Evolutionary conservation across 2,329 filamentous ascomycete genomes (phyloP).

Genomic region (Bipolaris bicolor): DNA sequence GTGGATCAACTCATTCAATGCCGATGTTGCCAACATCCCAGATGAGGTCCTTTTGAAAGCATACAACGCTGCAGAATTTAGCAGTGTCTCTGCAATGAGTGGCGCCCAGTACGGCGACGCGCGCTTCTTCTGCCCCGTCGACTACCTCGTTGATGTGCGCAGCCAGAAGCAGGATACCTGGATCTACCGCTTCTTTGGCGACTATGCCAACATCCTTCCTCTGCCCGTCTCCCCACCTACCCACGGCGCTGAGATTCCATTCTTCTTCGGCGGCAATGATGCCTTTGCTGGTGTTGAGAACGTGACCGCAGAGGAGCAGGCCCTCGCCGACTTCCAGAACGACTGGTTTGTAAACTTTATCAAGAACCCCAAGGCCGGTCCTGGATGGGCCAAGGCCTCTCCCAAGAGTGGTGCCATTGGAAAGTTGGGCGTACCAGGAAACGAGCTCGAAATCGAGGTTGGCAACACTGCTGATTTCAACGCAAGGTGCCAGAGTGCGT

Average conservation of each 20-base stretch:
- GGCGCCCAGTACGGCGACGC: conserved; percentile 55
- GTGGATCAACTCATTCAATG: conserved; percentile 55
- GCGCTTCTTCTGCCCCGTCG: conserved; percentile 53
- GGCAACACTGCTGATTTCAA: conserved; percentile 45
- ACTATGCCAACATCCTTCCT: conserved; percentile 42
- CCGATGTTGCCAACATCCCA: conserved; percentile 50
- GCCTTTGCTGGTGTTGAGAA: conserved; percentile 45
- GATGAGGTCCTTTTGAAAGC: conserved; percentile 41
- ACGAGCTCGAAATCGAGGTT: conserved; percentile 40
- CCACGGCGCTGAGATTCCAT: conserved; percentile 53
- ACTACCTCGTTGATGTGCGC: conserved; percentile 49
- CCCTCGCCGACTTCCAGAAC: conserved; percentile 52
- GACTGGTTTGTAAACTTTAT: conserved; percentile 55
- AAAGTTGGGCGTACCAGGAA: conserved; percentile 46
- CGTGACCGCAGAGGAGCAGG: conserved; percentile 51
- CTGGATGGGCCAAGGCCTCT: conserved; percentile 50
- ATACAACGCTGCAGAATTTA: conserved; percentile 48
- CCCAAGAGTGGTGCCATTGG: conserved; percentile 40
- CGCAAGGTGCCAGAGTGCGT: conserved; percentile 39
- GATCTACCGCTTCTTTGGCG: conserved; percentile 54
- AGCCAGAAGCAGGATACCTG: conserved; percentile 50
- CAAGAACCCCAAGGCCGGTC: conserved; percentile 52
- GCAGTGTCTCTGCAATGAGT: conserved; percentile 50
- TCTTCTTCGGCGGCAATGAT: conserved; percentile 56
- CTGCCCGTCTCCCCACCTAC: conserved; percentile 46